These are phyloP conservation scores for Candida mattraensis DNA, from an alignment of 805 yeast species.

Conservation along the genomic window DNA sequence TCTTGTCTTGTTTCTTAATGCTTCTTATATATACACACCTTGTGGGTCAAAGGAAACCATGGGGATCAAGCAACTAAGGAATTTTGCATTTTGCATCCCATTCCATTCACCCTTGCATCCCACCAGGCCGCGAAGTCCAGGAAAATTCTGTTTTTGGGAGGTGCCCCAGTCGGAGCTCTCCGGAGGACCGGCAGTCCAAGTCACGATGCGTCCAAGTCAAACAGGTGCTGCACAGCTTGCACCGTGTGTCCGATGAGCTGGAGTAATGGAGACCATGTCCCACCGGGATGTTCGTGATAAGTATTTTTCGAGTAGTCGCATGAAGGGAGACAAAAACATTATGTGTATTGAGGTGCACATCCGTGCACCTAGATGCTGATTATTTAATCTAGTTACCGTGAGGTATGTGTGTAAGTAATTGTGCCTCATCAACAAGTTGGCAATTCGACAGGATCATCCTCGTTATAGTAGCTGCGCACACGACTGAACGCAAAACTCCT, in stretches of 20 bases:
- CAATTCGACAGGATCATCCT: too few relatives aligned
- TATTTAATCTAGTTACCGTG: too few relatives aligned
- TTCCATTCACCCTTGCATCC: conserved; percentile 14
- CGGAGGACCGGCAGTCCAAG: conserved; percentile 14
- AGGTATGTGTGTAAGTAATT: too few relatives aligned
- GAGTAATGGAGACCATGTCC: conserved; percentile 6
- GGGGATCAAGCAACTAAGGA: too few relatives aligned
- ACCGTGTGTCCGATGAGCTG: conserved; percentile 11
- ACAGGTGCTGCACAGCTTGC: too few relatives aligned
- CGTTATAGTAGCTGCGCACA: conserved; percentile 38
- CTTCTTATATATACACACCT: conserved; percentile 9
- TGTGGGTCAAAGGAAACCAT: too few relatives aligned
- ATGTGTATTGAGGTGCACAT: too few relatives aligned
- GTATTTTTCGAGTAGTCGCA: not conserved
- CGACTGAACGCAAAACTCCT: conserved; percentile 76
- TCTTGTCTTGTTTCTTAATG: too few relatives aligned
- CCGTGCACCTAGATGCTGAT: too few relatives aligned
- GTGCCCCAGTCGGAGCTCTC: conserved; percentile 15
- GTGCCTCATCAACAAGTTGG: too few relatives aligned
- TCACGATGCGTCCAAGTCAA: too few relatives aligned
- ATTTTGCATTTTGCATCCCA: conserved; percentile 5
- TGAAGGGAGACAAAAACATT: too few relatives aligned
- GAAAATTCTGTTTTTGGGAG: conserved; percentile 6
- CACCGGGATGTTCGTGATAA: not conserved
- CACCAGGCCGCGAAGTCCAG: conserved; percentile 7